Percentiles rank a stretch among this genome's conserved stretches.
Evolutionary conservation across 176 grass and related monocot species (phyloP).

Genomic region (Paspalum vaginatum): DNA sequence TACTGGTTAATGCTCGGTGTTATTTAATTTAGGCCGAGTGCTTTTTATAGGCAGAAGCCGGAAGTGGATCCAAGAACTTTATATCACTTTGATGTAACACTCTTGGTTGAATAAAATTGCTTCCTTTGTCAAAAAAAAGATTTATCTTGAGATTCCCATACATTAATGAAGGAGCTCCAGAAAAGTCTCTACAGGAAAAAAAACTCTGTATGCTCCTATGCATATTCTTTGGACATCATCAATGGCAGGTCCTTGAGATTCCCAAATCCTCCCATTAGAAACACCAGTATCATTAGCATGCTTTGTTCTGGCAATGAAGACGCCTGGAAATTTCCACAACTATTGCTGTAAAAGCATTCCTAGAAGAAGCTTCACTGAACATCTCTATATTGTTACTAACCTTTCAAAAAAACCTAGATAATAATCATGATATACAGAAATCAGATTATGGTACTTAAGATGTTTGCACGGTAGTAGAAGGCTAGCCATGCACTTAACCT

Average conservation of each 20-base stretch:
- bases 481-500: background rate
- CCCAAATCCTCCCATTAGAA: conserved; percentile 19
- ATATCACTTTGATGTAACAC: too few relatives aligned
- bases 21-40: too few relatives aligned
- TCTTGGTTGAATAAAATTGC: too few relatives aligned
- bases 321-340: conserved; percentile 33
- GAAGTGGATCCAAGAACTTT: too few relatives aligned
- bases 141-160: background rate
- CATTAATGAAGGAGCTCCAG: conserved; percentile 8
- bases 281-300: background rate
- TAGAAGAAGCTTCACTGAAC: background rate
- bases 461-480: background rate
- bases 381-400: background rate
- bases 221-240: conserved; percentile 8
- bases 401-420: background rate
- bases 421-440: background rate
- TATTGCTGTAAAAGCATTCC: conserved; percentile 21
- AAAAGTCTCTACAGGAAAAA: conserved; percentile 18
- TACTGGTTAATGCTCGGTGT: too few relatives aligned
- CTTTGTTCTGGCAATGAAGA: conserved; percentile 21
- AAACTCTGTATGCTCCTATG: background rate
- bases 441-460: background rate
- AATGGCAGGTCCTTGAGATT: background rate
- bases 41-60: too few relatives aligned
- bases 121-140: too few relatives aligned